These are phyloP conservation scores for Cutaneotrichosporon mucoides DNA, from an alignment of 1,284 basidiomycete species.

Conservation along the genomic window DNA sequence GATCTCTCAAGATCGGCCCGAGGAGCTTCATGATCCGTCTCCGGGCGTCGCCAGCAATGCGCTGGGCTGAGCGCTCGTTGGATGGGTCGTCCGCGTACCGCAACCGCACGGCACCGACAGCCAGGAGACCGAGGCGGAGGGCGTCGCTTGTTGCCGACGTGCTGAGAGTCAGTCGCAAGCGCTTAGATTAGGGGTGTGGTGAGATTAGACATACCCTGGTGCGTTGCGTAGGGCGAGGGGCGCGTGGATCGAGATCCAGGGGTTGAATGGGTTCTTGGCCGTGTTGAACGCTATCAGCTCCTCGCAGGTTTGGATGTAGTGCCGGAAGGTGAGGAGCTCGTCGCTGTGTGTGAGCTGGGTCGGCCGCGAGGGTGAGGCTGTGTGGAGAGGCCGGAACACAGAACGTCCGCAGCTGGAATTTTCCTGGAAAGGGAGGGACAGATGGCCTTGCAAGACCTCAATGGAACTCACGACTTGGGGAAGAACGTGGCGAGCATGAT, in stretches of 20 bases:
- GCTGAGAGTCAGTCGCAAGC: conserved; percentile 9
- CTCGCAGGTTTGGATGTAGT: conserved; percentile 37
- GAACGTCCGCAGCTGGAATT: too few relatives aligned
- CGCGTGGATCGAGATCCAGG: conserved; percentile 41
- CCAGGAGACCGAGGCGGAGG: conserved; percentile 35
- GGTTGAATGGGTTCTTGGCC: conserved; percentile 34
- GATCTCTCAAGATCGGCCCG: conserved; percentile 20
- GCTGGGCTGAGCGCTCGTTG: conserved; percentile 28
- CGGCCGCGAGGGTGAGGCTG: not conserved
- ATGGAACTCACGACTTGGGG: not conserved
- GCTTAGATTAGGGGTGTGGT: too few relatives aligned
- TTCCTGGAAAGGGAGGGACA: too few relatives aligned
- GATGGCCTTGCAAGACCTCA: not conserved
- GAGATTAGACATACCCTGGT: conserved; percentile 26
- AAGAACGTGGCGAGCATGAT: conserved; percentile 8
- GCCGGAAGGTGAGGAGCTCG: conserved; percentile 41
- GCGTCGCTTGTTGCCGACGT: conserved; percentile 33
- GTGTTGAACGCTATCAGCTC: conserved; percentile 43
- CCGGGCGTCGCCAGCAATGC: conserved; percentile 26
- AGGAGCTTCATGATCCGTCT: conserved; percentile 25
- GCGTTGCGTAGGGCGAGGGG: conserved; percentile 36
- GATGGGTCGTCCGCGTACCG: conserved; percentile 30
- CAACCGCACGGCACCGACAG: conserved; percentile 41
- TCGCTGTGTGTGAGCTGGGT: conserved; percentile 20
- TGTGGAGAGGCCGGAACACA: not conserved